These are phyloP conservation scores for Ottelia alismoides DNA, from an alignment of 106 monocot species.

Conservation along the genomic window DNA sequence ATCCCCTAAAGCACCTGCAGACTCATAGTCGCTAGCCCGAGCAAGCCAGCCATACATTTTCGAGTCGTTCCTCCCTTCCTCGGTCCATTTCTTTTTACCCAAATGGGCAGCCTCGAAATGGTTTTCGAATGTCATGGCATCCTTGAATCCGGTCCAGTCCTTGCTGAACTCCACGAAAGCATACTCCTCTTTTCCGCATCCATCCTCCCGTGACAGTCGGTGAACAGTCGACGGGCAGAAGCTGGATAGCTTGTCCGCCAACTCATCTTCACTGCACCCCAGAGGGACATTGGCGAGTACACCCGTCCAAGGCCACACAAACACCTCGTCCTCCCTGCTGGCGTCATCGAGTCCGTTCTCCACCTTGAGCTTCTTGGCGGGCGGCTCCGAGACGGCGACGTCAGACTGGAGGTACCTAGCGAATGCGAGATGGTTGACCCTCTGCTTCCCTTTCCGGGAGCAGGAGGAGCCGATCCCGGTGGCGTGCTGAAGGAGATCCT, in stretches of 20 bases:
- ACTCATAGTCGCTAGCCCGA: slow-evolving; percentile 23
- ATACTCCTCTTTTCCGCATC: neutral
- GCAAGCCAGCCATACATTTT: slow-evolving; percentile 47
- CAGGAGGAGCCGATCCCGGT: slow-evolving; percentile 33
- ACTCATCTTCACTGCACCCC: neutral
- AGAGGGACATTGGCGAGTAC: slow-evolving; percentile 29
- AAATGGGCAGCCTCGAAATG: slow-evolving; percentile 12
- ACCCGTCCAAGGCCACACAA: slow-evolving; percentile 63
- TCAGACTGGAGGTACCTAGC: slow-evolving; percentile 26
- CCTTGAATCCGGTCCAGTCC: slow-evolving; percentile 52
- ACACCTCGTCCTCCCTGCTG: slow-evolving; percentile 29
- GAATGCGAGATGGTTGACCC: slow-evolving; percentile 39
- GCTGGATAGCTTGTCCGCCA: slow-evolving; percentile 10
- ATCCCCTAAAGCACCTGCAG: slow-evolving; percentile 11
- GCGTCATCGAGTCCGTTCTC: neutral
- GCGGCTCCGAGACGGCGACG: neutral
- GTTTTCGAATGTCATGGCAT: slow-evolving; percentile 39
- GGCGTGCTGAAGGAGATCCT: slow-evolving; percentile 48
- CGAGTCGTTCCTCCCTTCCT: neutral
- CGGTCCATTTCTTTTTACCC: slow-evolving; percentile 32
- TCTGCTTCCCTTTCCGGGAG: slow-evolving; percentile 11
- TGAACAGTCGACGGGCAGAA: slow-evolving; percentile 27
- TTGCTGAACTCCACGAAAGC: slow-evolving; percentile 33
- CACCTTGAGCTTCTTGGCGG: neutral
- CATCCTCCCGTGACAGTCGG: slow-evolving; percentile 3